Percentiles rank a stretch among this genome's conserved stretches.
Conservation (phyloP, 768 basidiomycete genomes). For the Psilocybe cyanescens region DNA sequence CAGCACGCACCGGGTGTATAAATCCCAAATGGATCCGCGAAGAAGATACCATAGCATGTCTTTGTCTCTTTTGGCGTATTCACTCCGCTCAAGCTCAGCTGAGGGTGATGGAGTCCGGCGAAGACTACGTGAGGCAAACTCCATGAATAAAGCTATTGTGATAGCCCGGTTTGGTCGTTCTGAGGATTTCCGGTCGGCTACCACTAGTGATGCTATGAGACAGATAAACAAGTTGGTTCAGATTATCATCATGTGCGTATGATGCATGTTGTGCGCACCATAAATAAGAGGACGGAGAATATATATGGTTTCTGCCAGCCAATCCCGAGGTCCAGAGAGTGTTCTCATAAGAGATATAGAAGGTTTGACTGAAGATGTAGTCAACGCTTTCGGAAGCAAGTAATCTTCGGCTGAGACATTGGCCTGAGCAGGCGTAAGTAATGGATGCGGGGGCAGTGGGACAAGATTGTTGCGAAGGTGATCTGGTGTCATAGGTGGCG, state of each 20-base stretch:
- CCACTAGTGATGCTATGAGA: slow-evolving; percentile 43
- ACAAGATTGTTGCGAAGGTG: slow-evolving; percentile 82
- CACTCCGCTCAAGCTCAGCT: slow-evolving; percentile 67
- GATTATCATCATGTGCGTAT: slow-evolving; percentile 3
- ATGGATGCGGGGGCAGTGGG: slow-evolving; percentile 64
- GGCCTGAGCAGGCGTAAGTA: slow-evolving; percentile 57
- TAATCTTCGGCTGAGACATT: slow-evolving; percentile 76
- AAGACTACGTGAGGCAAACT: slow-evolving; percentile 74
- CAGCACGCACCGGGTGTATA: slow-evolving; percentile 65
- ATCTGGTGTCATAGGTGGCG: slow-evolving; percentile 69
- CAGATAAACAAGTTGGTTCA: slow-evolving; percentile 3
- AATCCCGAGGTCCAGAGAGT: slow-evolving; percentile 68
- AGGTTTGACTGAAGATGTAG: slow-evolving; percentile 71
- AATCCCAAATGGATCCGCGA: slow-evolving; percentile 84
- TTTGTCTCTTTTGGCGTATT: slow-evolving; percentile 83
- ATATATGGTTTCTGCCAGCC: slow-evolving; percentile 75
- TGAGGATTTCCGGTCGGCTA: slow-evolving; percentile 35
- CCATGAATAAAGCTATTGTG: slow-evolving; percentile 64
- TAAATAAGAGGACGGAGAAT: slow-evolving; percentile 77
- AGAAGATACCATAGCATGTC: slow-evolving; percentile 86
- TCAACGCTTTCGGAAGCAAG: slow-evolving; percentile 80
- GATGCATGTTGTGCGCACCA: slow-evolving; percentile 45
- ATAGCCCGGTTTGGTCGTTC: slow-evolving; percentile 64
- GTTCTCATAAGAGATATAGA: slow-evolving; percentile 68
- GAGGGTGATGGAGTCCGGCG: slow-evolving; percentile 69